Base-by-base conservation (phyloP, 2,329 filamentous ascomycete genomes). In the Penicillium concentricum region DNA sequence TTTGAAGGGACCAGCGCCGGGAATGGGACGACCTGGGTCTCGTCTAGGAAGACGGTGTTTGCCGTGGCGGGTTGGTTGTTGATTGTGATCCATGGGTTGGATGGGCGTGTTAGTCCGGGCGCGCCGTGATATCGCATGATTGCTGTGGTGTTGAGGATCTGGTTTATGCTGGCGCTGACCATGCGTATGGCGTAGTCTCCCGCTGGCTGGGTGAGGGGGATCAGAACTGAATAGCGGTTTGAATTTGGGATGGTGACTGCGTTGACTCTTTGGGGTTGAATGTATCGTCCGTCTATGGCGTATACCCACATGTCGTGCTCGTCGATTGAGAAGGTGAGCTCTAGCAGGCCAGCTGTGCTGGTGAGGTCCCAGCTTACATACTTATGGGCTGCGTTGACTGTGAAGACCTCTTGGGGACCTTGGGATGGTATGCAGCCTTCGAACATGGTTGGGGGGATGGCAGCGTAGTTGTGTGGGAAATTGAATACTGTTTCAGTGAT, bases 161-260 rank as follows among this genome's bases (percentile, higher is more conserved):
- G 86, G 12, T 81, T 78, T 2, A 76, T 69, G 30, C 74, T 75
- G 15, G 74, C 71, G 16, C 81, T 79, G 26, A 81, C 79, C 39
- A 82, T 74, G 3, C 85, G 83, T 32, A 87, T 79, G 7, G 79
- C 79, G 67, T 83, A 87, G 56, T 81, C 72, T 0, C 80, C 81
- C 0, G 76, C 62, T 1, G 64, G 66, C 39, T 78, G 75, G 41
- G 78, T 69, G 5, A 84, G 71, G 56, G 76, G 74, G 3, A 80
- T 64, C 2, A 80, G 56, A 10, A 77, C 72, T 0, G 77, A 76
- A 58, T 76, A 74, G 22, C 78, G 70, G 45, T 75, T 71, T 10
- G 77, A 75, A 34, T 71, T 72, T 18, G 67, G 59, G 42, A 78
- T 55, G 5, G 57, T 62, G 28, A 77, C 54, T 6, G 72, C 71